Conservation (phyloP, 2,329 filamentous ascomycete species). For the Cladosporium sp. region DNA sequence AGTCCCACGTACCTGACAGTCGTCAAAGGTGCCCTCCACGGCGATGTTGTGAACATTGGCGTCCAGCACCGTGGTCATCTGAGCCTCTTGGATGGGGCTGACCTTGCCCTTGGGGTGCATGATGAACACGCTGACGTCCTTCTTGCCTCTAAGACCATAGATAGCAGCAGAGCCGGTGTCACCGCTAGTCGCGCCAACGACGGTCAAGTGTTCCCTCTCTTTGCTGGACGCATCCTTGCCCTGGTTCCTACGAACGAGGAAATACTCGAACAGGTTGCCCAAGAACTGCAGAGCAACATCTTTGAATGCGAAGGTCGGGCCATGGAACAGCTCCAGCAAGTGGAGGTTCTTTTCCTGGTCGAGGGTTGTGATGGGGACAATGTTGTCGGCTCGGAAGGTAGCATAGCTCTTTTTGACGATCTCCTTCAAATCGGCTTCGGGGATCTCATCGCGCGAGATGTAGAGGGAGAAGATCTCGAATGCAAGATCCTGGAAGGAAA, state of each 20-base stretch:
- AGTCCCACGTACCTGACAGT: constrained; percentile 70
- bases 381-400: constrained; percentile 78
- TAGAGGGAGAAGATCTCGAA: constrained; percentile 84
- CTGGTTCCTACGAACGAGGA: constrained; percentile 71
- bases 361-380: constrained; percentile 77
- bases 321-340: constrained; percentile 92
- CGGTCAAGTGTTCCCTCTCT: constrained; percentile 77
- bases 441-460: constrained; percentile 81
- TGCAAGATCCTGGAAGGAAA: constrained; percentile 78
- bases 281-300: constrained; percentile 91
- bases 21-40: constrained; percentile 89
- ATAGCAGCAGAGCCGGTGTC: constrained; percentile 94
- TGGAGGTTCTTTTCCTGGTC: constrained; percentile 71
- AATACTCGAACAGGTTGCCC: constrained; percentile 94
- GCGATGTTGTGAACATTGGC: constrained; percentile 89
- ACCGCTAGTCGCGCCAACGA: constrained; percentile 82
- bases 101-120: constrained; percentile 89
- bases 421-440: constrained; percentile 71
- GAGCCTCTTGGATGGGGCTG: constrained; percentile 87
- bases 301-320: constrained; percentile 93
- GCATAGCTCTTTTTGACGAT: constrained; percentile 85
- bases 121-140: constrained; percentile 95
- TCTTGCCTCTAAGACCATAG: constrained; percentile 90
- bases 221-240: constrained; percentile 59
- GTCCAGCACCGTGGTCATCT: constrained; percentile 95